Conservation (phyloP, 768 basidiomycete genomes). For the Pleurotus salmoneostramineus region DNA sequence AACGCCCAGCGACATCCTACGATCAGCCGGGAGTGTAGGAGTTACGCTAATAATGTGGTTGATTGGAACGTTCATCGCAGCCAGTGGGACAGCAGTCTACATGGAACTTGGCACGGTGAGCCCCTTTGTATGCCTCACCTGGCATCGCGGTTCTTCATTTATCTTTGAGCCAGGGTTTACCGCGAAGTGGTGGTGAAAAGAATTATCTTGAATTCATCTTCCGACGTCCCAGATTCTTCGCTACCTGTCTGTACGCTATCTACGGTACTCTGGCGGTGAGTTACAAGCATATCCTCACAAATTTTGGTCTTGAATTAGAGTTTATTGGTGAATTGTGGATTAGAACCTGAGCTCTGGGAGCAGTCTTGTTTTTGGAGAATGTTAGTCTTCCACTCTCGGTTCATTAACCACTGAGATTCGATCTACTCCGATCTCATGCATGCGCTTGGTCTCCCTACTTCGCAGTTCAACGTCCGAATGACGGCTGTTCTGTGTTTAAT, state of each 20-base stretch:
- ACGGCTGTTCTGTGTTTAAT: conserved; percentile 53
- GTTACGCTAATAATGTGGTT: conserved; percentile 70
- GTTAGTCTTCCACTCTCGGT: too few relatives aligned
- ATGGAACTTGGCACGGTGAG: conserved; percentile 72
- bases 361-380: conserved; percentile 73
- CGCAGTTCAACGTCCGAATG: conserved; percentile 45
- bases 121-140: conserved; percentile 1
- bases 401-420: too few relatives aligned
- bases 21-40: conserved; percentile 66
- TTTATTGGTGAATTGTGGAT: too few relatives aligned
- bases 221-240: conserved; percentile 54
- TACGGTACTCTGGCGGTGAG: conserved; percentile 58
- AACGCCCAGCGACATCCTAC: conserved; percentile 66
- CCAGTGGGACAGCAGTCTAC: conserved; percentile 66
- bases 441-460: conserved; percentile 42
- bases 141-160: neutral
- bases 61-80: conserved; percentile 59
- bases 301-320: too few relatives aligned
- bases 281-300: neutral
- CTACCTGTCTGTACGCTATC: conserved; percentile 52
- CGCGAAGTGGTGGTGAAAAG: conserved; percentile 72
- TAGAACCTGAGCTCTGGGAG: conserved; percentile 36
- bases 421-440: conserved; percentile 45
- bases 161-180: conserved; percentile 62
- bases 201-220: conserved; percentile 74